Base-by-base conservation (phyloP, 805 yeast genomes). In the Suhomyces xylopsoci region DNA sequence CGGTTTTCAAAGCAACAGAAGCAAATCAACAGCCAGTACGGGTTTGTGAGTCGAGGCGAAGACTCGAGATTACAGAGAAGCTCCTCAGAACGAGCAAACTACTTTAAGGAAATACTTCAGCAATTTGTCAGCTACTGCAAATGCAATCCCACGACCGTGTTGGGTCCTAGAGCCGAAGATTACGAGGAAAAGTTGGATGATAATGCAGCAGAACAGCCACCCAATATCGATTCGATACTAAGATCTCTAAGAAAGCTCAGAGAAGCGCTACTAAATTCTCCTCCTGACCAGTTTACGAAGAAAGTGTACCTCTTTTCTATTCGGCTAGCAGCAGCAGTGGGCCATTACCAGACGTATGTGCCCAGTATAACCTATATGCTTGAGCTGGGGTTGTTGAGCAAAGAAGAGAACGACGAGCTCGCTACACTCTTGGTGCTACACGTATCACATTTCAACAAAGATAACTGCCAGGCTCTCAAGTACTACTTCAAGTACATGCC, bases 41-140 rank as follows among this genome's bases (percentile, higher is more conserved):
- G 89, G 0, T 68, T 82, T 48, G 65, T 84, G 7, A 85, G 89
- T 56, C 68, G 90, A 52, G 88, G 89, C 0, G 84, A 80, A 44
- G 84, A 79, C 51, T 62, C 62, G 49, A 62, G 79, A 40, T 69
- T 85, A 42, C 83, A 78, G 58, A 60, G 66, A 3, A 78, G 79
- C 58, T 70, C 70, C 3, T 48, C 51, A 4, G 80, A 77, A 8
- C 68, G 88, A 57, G 61, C 58, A 5, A 64, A 63, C 26, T 75
- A 73, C 49, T 80, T 79, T 58, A 58, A 63, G 2, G 56, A 65
- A 36, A 76, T 83, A 2, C 62, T 74, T 26, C 45, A 51, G 10
- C 62, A 69, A 17, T 65, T 66, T 53, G 51, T 58, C 28, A 41
- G 64, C 48, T 62, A 73, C 62, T 69, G 80, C 65, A 47, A 58